These are phyloP conservation scores for Wakefieldia striispora DNA, from an alignment of 768 basidiomycete species.

Conservation along the genomic window DNA sequence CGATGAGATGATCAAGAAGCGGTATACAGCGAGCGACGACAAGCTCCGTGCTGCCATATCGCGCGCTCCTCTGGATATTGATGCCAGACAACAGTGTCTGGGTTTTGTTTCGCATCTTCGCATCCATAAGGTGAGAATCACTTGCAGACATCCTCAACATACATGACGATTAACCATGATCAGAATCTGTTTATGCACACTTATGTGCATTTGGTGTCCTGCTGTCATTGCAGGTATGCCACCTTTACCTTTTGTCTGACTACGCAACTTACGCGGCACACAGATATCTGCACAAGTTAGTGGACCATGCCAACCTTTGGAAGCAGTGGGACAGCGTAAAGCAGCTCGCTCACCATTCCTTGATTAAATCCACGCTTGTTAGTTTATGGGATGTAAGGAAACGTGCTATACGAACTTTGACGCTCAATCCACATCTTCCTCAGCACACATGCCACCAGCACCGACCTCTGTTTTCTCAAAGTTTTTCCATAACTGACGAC, in stretches of 20 bases:
- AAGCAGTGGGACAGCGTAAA: constrained; percentile 10
- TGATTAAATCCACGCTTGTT: constrained; percentile 15
- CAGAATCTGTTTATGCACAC: constrained; percentile 27
- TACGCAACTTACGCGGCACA: neutral
- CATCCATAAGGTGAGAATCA: constrained; percentile 19
- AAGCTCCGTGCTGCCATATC: constrained; percentile 7
- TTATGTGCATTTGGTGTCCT: constrained; percentile 22
- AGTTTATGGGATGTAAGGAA: constrained; percentile 14
- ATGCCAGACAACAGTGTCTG: constrained; percentile 1
- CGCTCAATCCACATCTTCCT: neutral
- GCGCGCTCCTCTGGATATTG: neutral
- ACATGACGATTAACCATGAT: constrained; percentile 4
- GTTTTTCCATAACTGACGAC: constrained; percentile 10
- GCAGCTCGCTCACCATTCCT: constrained; percentile 15
- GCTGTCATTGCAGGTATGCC: constrained; percentile 10
- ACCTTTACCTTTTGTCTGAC: neutral
- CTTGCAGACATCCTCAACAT: neutral
- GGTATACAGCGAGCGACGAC: neutral
- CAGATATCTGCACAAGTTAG: constrained; percentile 12
- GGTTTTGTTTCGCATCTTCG: constrained; percentile 10
- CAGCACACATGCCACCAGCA: constrained; percentile 18
- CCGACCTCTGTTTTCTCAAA: neutral
- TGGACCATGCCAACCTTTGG: constrained; percentile 11
- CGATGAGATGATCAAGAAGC: constrained; percentile 2
- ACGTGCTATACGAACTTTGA: neutral